Evolutionary conservation across 2,329 filamentous ascomycete species (phyloP), one percentile per base, ranked within the genome.

Genomic region (Calonectria multiphialidica): DNA sequence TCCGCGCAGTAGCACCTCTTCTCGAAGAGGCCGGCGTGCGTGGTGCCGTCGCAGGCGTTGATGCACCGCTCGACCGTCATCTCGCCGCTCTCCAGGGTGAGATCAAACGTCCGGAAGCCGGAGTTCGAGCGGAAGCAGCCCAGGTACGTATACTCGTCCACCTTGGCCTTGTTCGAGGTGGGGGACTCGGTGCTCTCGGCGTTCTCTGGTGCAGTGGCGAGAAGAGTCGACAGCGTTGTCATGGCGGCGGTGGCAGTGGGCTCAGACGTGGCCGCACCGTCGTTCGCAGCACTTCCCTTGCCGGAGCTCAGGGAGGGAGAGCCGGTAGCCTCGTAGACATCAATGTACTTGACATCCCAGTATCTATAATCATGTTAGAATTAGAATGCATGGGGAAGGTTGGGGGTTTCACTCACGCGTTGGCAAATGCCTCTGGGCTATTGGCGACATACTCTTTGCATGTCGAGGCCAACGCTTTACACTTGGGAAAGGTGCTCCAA

Each of bases 301-400:
- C 16, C 23, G 10, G 57, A 44, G 33, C 23, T 37, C 18, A 30
- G 45, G 15, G 30, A 40, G n/a, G 40, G 12, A 15, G 10, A 13
- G 44, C 42, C 47, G 3, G 37, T 30, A 7, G 35, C 40, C 37
- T 68, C 13, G 23, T 88, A 90, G 23, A 87, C 83, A 35, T 90
- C 87, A 70, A 90, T 88, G 75, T 88, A 89, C 68, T 85, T 83
- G 83, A 93, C 84, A 76, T 93, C 79, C 90, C 90, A 83, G 80
- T 86, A 82, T 9, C 83, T 84, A 71, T 8, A 8, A 12, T 8
- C 16, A 23, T 28, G 16, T 74, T 30, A 72, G 50, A 10, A 45
- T 50, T 35, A 10, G 5, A 21, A 25, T 3, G 1, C 7, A 15
- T 28, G 12, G 7, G 25, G 6, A 7, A 15, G 18, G 21, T 18